Base-by-base conservation (phyloP, 108 stramenopile species). In the Mayamaea pseudoterrestris region DNA sequence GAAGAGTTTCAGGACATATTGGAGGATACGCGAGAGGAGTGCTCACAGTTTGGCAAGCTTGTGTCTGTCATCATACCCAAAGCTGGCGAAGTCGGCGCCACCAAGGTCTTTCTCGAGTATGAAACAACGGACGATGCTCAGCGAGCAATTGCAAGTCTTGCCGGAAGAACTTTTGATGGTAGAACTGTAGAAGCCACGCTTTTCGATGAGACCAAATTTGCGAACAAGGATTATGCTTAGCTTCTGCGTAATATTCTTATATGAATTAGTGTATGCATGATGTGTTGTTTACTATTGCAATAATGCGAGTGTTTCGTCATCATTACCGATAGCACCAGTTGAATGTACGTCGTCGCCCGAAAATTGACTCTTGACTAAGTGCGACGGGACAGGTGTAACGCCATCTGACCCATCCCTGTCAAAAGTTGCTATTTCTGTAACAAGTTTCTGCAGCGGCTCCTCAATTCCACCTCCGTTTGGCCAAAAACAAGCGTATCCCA, bases 11-110 rank as follows among this genome's bases (percentile, higher is more conserved):
- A 77, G 30, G 93, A 93, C 30, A 84, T 96, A 30, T 29, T 92
- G 50, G 83, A 91, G 67, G 94, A 93, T 42, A 96, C 92, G n/a
- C 66, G 76, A 52, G 87, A 89, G 26, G 93, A 93, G 69, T 93
- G 94, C 52, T 50, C 66, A 20, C 76, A 79, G 34, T 96, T 90
- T 67, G 94, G 94, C 16, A 57, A 78, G 14, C 60, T 96, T 31
- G 73, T 77, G 36, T 64, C 64, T 21, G 71, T 93, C 40, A 55
- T 76, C 39, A 92, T 95, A 51, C 88, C 91, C 25, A 69, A 73
- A 43, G 46, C 44, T 13, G 83, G 76, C 6, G 74, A 83, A 36
- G 37, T 52, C 13, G 90, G 90, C 18, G 79, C 63, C 0, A 82
- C 82, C 29, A 80, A 86, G 55, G 69, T 92, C 37, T 92, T 83